Percentiles rank a stretch among this genome's conserved stretches.
Evolutionary conservation across 805 yeast genomes (phyloP).

Genomic region (Sporopachydermia lactativora): DNA sequence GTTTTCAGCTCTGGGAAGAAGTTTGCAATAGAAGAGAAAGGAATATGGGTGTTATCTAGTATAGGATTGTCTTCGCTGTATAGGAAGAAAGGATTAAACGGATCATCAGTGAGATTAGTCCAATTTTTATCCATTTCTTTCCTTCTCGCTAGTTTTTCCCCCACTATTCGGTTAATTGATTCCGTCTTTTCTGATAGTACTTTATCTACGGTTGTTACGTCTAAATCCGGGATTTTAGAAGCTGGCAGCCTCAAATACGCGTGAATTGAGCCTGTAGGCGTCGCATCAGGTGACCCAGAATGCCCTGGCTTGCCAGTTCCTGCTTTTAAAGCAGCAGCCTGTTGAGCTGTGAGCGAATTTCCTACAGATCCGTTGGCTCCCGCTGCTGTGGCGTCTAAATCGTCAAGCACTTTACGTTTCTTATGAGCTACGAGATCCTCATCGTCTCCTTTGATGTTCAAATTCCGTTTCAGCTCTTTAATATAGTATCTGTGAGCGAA

Average conservation of each 20-base stretch:
- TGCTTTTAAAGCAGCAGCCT: constrained; percentile 10
- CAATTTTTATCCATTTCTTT: constrained; percentile 56
- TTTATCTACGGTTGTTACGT: constrained; percentile 66
- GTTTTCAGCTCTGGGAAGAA: constrained; percentile 38
- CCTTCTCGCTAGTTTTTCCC: constrained; percentile 64
- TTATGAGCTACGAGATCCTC: constrained; percentile 70
- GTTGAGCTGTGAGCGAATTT: constrained; percentile 7
- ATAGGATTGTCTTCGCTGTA: constrained; percentile 37
- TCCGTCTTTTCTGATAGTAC: constrained; percentile 62
- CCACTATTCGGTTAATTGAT: constrained; percentile 71
- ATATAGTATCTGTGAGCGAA: constrained; percentile 63
- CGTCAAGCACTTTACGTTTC: constrained; percentile 34
- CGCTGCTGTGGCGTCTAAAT: constrained; percentile 5
- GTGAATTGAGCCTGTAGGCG: constrained; percentile 23
- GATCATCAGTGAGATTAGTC: constrained; percentile 78
- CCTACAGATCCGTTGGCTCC: constrained; percentile 3
- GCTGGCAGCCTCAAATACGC: constrained; percentile 82
- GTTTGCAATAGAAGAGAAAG: constrained; percentile 62
- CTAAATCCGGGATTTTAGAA: constrained; percentile 87
- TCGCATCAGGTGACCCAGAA: constrained; percentile 6
- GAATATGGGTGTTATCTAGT: constrained; percentile 48
- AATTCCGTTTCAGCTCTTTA: constrained; percentile 58
- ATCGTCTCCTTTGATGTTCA: constrained; percentile 73
- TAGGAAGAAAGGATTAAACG: constrained; percentile 68
- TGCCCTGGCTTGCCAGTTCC: constrained; percentile 9